phyloP scores from a whole-genome alignment of 116 monocot genomes.

The Phalaenopsis hybrid region DNA sequence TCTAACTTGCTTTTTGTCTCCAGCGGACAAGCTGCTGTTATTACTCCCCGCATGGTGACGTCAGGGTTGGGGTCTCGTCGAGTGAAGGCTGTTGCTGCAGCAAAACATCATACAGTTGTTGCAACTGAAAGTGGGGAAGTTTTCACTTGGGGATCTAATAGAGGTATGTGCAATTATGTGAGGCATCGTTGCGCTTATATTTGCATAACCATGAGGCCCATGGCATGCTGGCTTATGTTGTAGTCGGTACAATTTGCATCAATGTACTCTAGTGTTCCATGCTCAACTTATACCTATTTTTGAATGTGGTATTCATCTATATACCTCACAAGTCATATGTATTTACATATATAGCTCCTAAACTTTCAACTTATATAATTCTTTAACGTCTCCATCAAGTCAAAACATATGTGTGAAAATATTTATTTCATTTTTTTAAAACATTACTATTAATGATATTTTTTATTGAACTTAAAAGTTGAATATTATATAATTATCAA shows the following conservation, averaged over 20 bases:
- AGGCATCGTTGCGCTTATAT: background rate
- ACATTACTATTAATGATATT: too few species aligned
- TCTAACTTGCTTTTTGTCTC: conserved; percentile 28
- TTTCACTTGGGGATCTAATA: conserved; percentile 98
- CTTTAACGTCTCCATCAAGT: too few species aligned
- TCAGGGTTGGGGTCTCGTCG: conserved; percentile 59
- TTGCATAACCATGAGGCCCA: background rate
- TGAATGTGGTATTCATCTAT: background rate
- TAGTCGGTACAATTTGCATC: background rate
- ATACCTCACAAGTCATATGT: too few species aligned
- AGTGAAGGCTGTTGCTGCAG: conserved; percentile 79
- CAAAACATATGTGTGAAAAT: too few species aligned
- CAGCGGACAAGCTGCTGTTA: conserved; percentile 98
- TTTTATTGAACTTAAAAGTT: too few species aligned
- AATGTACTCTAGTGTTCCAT: background rate
- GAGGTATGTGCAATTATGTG: conserved; percentile 47
- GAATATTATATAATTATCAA: too few species aligned
- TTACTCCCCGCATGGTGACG: conserved; percentile 82
- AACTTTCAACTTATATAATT: too few species aligned
- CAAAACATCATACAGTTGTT: conserved; percentile 96
- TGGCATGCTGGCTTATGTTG: background rate
- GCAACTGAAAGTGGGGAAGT: conserved; percentile 90
- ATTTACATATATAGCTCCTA: too few species aligned
- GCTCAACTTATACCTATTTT: background rate
- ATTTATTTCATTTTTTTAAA: too few species aligned